Evolutionary conservation across 148 eudicot species (phyloP).

Genomic region (Rhododendron williamsianum): DNA sequence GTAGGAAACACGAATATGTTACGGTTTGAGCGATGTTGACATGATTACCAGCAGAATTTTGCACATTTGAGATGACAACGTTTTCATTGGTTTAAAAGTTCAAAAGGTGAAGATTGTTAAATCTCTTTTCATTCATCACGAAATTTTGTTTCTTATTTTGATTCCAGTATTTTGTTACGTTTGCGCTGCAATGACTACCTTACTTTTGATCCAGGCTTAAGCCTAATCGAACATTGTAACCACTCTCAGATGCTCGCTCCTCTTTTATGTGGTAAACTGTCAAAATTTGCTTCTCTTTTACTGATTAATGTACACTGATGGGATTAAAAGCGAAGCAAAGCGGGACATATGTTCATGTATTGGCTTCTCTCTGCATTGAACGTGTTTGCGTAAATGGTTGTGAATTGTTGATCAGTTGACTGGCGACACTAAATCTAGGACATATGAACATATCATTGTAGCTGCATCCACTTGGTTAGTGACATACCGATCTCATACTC

Average conservation of each 20-base stretch:
- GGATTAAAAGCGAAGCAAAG: neutral
- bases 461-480: neutral
- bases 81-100: neutral
- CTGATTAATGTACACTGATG: neutral
- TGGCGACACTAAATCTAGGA: neutral
- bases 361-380: neutral
- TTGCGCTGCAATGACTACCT: neutral
- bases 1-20: neutral
- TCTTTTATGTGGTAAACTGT: neutral
- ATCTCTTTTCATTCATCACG: neutral
- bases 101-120: neutral
- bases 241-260: neutral
- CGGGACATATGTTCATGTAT: neutral
- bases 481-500: neutral
- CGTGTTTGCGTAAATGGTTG: neutral
- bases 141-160: neutral
- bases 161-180: neutral
- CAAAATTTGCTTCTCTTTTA: neutral
- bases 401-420: neutral
- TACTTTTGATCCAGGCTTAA: neutral
- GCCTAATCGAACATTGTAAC: neutral
- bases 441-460: neutral
- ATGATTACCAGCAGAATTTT: neutral
- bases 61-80: neutral
- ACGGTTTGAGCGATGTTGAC: neutral